phyloP scores from a whole-genome alignment of 2,329 filamentous ascomycete species.

The Hortaea werneckii region DNA sequence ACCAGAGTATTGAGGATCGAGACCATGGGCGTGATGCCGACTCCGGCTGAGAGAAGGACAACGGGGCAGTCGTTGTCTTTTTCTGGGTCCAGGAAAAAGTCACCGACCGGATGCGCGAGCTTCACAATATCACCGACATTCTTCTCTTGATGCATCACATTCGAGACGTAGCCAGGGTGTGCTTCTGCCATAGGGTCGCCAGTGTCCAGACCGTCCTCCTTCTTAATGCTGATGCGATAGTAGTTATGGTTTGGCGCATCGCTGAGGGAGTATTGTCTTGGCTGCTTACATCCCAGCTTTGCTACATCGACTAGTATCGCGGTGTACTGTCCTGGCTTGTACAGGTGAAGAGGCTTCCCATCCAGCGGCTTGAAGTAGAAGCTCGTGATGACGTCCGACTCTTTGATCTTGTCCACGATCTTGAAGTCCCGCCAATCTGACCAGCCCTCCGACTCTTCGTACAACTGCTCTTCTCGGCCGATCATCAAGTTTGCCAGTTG shows the following conservation, averaged over 20 bases:
- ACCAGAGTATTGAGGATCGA: conserved; percentile 52
- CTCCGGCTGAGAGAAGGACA: conserved; percentile 57
- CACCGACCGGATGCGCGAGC: conserved; percentile 50
- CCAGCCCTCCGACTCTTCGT: conserved; percentile 53
- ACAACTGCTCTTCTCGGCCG: conserved; percentile 52
- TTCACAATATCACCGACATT: conserved; percentile 52
- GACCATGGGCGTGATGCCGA: conserved; percentile 57
- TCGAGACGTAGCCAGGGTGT: conserved; percentile 58
- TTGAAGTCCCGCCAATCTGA: conserved; percentile 57
- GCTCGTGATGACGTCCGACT: conserved; percentile 59
- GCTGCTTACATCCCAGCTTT: conserved; percentile 51
- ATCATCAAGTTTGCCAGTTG: conserved; percentile 65
- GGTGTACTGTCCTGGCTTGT: conserved; percentile 63
- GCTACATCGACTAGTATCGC: conserved; percentile 52
- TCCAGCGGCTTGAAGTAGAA: conserved; percentile 60
- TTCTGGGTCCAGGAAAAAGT: conserved; percentile 50
- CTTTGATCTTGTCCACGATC: conserved; percentile 53
- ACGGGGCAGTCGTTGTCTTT: conserved; percentile 32
- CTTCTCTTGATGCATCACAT: conserved; percentile 54
- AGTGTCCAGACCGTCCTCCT: conserved; percentile 49
- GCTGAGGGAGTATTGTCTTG: conserved; percentile 63
- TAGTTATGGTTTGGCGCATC: conserved; percentile 51
- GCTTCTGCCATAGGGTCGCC: conserved; percentile 37
- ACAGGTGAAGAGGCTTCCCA: conserved; percentile 49
- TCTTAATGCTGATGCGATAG: conserved; percentile 66